Percentiles rank a stretch among this genome's conserved stretches.
These are phyloP conservation scores for Sedum album DNA, from an alignment of 164 flowering plant species.

Conservation along the genomic window DNA sequence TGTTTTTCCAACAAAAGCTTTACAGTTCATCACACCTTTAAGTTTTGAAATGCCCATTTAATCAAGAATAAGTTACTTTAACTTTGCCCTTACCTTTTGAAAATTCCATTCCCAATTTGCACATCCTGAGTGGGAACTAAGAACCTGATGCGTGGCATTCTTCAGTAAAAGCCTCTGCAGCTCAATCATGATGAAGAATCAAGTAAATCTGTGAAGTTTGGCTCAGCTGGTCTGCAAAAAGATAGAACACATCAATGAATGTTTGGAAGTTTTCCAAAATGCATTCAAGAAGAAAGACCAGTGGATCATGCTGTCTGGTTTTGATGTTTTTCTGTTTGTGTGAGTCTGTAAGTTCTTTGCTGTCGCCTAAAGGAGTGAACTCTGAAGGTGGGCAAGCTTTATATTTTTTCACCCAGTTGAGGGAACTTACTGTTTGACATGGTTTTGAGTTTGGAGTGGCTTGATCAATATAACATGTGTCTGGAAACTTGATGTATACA, in stretches of 20 bases:
- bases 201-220: background rate
- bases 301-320: conserved; percentile 1
- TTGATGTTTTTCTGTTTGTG: conserved; percentile 20
- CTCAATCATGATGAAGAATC: conserved; percentile 1
- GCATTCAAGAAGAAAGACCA: background rate
- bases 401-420: background rate
- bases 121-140: background rate
- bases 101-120: conserved; percentile 5
- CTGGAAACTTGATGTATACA: conserved; percentile 13
- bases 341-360: conserved; percentile 28
- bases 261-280: background rate
- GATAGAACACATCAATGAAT: background rate
- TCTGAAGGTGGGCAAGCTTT: conserved; percentile 36
- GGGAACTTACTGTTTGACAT: background rate
- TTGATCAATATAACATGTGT: background rate
- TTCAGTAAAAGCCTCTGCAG: background rate
- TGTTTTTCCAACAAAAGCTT: background rate
- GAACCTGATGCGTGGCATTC: background rate
- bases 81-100: background rate
- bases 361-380: conserved; percentile 52
- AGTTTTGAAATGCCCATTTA: background rate
- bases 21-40: background rate
- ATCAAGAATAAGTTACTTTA: background rate
- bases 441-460: background rate
- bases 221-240: background rate